phyloP scores from a whole-genome alignment of 352 stramenopile genomes.

The Phytophthora chlamydospora region DNA sequence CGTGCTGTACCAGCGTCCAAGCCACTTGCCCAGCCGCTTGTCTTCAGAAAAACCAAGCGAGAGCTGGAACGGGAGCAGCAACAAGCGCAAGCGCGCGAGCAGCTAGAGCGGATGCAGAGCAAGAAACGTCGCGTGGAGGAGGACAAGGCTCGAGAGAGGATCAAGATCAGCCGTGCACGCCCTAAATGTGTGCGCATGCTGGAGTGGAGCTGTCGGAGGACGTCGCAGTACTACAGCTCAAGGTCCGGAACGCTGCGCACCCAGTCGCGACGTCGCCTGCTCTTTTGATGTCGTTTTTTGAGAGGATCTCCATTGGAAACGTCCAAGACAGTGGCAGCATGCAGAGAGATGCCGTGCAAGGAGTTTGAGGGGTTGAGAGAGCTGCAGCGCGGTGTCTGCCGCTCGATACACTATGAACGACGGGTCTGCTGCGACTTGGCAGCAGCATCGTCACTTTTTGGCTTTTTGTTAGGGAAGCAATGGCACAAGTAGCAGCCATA shows the following conservation, averaged over 20 bases:
- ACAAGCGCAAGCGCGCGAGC: slow-evolving; percentile 15
- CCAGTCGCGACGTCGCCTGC: slow-evolving; percentile 40
- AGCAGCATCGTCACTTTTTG: slow-evolving; percentile 24
- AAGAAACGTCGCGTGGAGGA: slow-evolving; percentile 28
- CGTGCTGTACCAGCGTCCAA: slow-evolving; percentile 14
- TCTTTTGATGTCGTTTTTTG: slow-evolving; percentile 37
- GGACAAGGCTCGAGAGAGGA: not conserved
- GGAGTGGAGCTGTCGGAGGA: slow-evolving; percentile 29
- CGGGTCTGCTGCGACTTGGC: not conserved
- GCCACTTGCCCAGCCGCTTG: slow-evolving; percentile 38
- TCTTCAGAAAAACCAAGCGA: slow-evolving; percentile 64
- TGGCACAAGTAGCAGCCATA: slow-evolving; percentile 10
- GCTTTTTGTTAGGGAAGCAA: slow-evolving; percentile 4
- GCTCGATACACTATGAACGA: slow-evolving; percentile 19
- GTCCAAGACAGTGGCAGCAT: no score
- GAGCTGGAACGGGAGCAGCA: slow-evolving; percentile 55
- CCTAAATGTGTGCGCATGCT: slow-evolving; percentile 29
- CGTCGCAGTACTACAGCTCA: slow-evolving; percentile 13
- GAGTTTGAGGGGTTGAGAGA: not conserved
- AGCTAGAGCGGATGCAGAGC: slow-evolving; percentile 24
- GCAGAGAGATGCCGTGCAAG: no score
- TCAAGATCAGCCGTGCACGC: slow-evolving; percentile 3
- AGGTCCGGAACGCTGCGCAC: slow-evolving; percentile 23
- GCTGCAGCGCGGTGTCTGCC: not conserved
- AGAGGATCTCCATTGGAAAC: no score